Percentiles rank a stretch among this genome's conserved stretches.
Evolutionary conservation across 768 basidiomycete species (phyloP).

Genomic region (Russula ochroleuca): DNA sequence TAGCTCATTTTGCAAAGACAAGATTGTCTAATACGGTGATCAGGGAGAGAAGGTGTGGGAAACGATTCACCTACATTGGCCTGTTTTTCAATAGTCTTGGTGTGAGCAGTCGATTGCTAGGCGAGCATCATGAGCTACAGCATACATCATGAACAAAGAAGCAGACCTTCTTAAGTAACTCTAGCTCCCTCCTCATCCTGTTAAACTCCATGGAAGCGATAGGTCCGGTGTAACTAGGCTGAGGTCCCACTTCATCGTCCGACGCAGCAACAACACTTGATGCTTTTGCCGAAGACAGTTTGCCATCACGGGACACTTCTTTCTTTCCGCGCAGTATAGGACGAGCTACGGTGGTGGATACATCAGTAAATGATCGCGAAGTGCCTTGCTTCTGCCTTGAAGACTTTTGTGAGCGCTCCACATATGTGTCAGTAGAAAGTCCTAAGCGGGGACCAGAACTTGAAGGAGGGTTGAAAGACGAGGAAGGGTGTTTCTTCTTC

Average conservation of each 20-base stretch:
- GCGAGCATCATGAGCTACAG: conserved; percentile 12
- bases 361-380: conserved; percentile 20
- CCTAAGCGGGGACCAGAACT: conserved; percentile 10
- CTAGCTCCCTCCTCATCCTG: conserved; percentile 55
- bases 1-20: conserved; percentile 48
- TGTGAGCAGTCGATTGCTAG: conserved; percentile 42
- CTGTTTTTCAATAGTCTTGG: conserved; percentile 52
- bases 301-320: conserved; percentile 17
- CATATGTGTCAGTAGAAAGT: conserved; percentile 10
- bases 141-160: not conserved
- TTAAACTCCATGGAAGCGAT: conserved; percentile 48
- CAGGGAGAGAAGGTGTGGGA: not conserved
- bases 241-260: conserved; percentile 19
- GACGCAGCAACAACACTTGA: conserved; percentile 1
- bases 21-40: conserved; percentile 42
- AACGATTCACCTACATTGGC: conserved; percentile 39
- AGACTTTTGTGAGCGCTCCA: conserved; percentile 14
- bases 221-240: conserved; percentile 34
- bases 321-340: not conserved
- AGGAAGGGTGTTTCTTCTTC: conserved; percentile 19
- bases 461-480: conserved; percentile 1
- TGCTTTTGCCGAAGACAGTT: conserved; percentile 1
- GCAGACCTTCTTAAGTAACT: conserved; percentile 46
- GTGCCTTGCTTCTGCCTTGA: conserved; percentile 15
- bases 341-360: conserved; percentile 5